Evolutionary conservation across 176 grass and related monocot genomes (phyloP).

Genomic region (Oropetium thomaeum): DNA sequence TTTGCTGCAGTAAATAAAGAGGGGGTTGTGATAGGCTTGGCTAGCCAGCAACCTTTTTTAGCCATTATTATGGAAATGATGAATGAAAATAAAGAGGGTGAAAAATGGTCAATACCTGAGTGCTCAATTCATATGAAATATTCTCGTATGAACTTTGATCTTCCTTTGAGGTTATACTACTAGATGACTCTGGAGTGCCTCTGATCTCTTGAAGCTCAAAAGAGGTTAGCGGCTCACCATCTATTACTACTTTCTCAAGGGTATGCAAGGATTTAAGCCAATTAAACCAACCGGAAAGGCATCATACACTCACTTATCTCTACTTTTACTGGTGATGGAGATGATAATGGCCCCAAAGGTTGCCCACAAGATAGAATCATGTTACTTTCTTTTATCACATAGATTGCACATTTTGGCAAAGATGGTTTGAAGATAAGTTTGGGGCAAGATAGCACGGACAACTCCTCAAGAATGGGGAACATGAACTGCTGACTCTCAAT

Average conservation of each 20-base stretch:
- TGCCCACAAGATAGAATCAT: conserved; percentile 13
- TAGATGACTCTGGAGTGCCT: not conserved
- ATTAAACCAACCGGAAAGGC: not conserved
- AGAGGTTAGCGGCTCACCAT: conserved; percentile 5
- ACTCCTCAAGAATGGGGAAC: conserved; percentile 32
- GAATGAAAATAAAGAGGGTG: too few species aligned
- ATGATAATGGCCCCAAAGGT: conserved; percentile 24
- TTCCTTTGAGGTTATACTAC: too few species aligned
- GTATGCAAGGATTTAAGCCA: conserved; percentile 1
- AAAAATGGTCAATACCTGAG: too few species aligned
- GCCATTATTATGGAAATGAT: too few species aligned
- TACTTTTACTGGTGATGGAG: conserved; percentile 4
- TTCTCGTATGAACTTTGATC: not conserved
- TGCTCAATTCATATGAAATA: too few species aligned
- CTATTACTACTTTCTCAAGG: not conserved
- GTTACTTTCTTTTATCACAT: conserved; percentile 31
- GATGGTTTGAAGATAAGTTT: conserved; percentile 25
- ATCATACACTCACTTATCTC: conserved; percentile 18
- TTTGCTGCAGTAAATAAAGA: too few species aligned
- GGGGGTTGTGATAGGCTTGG: too few species aligned
- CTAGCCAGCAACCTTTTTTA: too few species aligned
- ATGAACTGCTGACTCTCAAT: conserved; percentile 20
- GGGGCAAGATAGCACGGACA: conserved; percentile 17
- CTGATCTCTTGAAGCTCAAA: not conserved
- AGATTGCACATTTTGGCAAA: not conserved